These are phyloP conservation scores for Penicillium lividum DNA, from an alignment of 495 filamentous ascomycete genomes.

Conservation along the genomic window DNA sequence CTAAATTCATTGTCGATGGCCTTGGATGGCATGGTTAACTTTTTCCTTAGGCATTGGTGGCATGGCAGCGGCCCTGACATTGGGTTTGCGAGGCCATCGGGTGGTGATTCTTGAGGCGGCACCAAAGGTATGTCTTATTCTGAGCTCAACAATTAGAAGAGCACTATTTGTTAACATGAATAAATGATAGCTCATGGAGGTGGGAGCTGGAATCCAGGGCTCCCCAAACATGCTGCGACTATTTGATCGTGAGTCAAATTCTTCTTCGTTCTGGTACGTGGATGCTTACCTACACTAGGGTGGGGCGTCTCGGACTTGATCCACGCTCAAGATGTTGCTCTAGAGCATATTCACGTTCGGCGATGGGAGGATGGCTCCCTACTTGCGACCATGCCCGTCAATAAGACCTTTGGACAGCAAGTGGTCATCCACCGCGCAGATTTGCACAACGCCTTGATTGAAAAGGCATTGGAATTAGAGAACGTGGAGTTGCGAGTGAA, in stretches of 20 bases:
- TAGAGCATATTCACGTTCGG: constrained; percentile 46
- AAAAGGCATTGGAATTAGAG: constrained; percentile 33
- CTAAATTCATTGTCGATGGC: background rate
- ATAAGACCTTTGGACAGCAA: constrained; percentile 45
- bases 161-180: constrained; percentile 3
- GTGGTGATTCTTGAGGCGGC: constrained; percentile 42
- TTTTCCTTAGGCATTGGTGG: constrained; percentile 59
- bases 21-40: background rate
- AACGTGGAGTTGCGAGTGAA: constrained; percentile 41
- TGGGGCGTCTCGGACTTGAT: constrained; percentile 47
- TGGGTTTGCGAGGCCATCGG: constrained; percentile 53
- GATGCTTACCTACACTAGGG: constrained; percentile 24
- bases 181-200: constrained; percentile 48
- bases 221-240: constrained; percentile 76
- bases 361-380: constrained; percentile 45
- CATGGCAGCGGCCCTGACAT: constrained; percentile 62
- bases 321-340: constrained; percentile 38
- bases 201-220: constrained; percentile 79
- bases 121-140: constrained; percentile 27
- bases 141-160: background rate
- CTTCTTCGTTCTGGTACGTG: background rate
- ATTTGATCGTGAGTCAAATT: constrained; percentile 52
- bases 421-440: constrained; percentile 48
- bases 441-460: constrained; percentile 44
- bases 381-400: constrained; percentile 40